Conservation (phyloP, 2,329 filamentous ascomycete species). For the Microdochium trichocladiopsis region DNA sequence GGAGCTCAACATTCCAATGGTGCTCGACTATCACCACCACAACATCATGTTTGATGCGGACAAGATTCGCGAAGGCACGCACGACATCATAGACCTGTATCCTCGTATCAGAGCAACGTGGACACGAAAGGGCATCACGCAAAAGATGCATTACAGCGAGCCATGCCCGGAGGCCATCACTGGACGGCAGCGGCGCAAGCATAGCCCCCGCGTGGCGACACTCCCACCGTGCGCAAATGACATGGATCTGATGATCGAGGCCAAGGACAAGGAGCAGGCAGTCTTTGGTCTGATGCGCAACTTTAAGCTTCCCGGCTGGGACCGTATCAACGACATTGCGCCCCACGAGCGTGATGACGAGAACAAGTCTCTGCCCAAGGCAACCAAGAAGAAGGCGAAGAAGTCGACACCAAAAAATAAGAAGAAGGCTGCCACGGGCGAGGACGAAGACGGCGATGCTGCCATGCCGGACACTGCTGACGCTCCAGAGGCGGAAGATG, state of each 20-base stretch:
- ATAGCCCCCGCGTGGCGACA: conserved; percentile 70
- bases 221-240: conserved; percentile 74
- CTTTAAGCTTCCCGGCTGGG: conserved; percentile 75
- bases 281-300: conserved; percentile 90
- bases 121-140: conserved; percentile 74
- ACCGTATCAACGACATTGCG: conserved; percentile 68
- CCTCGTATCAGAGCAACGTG: conserved; percentile 78
- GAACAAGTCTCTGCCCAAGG: conserved; percentile 47
- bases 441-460: conserved; percentile 29
- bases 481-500: conserved; percentile 29
- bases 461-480: conserved; percentile 27
- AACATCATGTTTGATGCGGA: conserved; percentile 80
- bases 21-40: conserved; percentile 92
- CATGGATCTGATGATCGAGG: conserved; percentile 99
- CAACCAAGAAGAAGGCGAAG: conserved; percentile 33
- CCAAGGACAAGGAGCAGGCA: conserved; percentile 95
- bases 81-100: conserved; percentile 69
- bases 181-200: conserved; percentile 71
- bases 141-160: conserved; percentile 98
- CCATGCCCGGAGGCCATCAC: conserved; percentile 71
- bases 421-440: conserved; percentile 18
- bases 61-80: conserved; percentile 73
- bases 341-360: conserved; percentile 74
- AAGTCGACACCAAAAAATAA: conserved; percentile 31
- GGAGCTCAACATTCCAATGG: conserved; percentile 86